Percentiles rank a stretch among this genome's conserved stretches.
phyloP scores from a whole-genome alignment of 495 filamentous ascomycete species.

The Oleoguttula mirabilis region DNA sequence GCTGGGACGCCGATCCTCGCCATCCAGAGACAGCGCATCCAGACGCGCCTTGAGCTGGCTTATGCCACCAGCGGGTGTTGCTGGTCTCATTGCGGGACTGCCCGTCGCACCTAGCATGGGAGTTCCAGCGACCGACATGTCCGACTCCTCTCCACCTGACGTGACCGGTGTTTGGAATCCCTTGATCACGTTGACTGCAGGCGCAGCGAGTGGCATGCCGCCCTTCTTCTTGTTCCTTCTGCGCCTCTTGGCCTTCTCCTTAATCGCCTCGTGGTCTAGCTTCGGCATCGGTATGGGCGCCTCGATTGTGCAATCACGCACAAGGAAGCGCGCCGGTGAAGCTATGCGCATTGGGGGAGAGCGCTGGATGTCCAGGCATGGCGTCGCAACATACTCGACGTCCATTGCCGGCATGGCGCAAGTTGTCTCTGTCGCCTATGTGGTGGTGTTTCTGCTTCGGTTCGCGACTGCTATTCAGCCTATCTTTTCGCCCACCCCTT shows the following conservation, averaged over 20 bases:
- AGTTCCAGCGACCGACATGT: slow-evolving; percentile 46
- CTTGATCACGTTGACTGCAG: slow-evolving; percentile 59
- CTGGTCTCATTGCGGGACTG: slow-evolving; percentile 38
- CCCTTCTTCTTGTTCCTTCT: slow-evolving; percentile 42
- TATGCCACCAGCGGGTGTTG: slow-evolving; percentile 52
- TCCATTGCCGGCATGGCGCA: slow-evolving; percentile 14
- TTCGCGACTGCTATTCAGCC: neutral
- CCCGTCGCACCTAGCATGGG: slow-evolving; percentile 28
- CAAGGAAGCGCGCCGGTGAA: slow-evolving; percentile 13
- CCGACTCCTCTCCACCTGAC: slow-evolving; percentile 77
- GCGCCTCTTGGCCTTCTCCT: slow-evolving; percentile 27
- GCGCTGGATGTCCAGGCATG: slow-evolving; percentile 8
- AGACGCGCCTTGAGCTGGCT: slow-evolving; percentile 67
- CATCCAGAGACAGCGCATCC: slow-evolving; percentile 47
- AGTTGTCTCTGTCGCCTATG: neutral
- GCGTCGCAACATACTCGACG: slow-evolving; percentile 2
- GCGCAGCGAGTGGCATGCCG: slow-evolving; percentile 35
- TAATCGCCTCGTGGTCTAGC: slow-evolving; percentile 28
- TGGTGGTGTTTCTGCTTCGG: neutral
- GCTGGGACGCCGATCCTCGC: slow-evolving; percentile 24
- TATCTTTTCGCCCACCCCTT: slow-evolving; percentile 33
- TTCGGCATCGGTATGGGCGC: slow-evolving; percentile 15
- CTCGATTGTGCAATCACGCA: slow-evolving; percentile 5
- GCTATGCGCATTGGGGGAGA: slow-evolving; percentile 22
- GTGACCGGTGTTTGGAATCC: slow-evolving; percentile 76